A percentile compares a stretch with the other conserved stretches of the same genome.
Conservation (phyloP, 1,284 basidiomycete genomes). For the Fomitopsis pinicola region DNA sequence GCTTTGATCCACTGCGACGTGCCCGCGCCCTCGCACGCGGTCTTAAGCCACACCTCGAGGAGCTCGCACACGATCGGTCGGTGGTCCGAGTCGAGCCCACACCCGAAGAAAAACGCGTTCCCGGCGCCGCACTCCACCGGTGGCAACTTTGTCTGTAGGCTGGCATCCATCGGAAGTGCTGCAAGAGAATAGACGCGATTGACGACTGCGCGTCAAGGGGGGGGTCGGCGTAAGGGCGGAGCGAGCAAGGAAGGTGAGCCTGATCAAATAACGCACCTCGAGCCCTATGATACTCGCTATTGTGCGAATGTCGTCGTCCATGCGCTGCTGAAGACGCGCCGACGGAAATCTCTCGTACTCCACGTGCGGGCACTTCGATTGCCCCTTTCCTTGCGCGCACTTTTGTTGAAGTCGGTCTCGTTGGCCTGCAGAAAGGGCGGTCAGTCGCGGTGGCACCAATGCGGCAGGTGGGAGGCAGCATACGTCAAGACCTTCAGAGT, state of each 20-base stretch:
- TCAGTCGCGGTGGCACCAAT: constrained; percentile 3
- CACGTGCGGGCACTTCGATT: constrained; percentile 19
- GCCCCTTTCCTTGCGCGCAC: constrained; percentile 24
- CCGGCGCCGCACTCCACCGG: constrained; percentile 49
- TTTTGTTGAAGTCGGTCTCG: constrained; percentile 26
- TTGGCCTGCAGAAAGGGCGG: constrained; percentile 17
- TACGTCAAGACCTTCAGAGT: constrained; percentile 27
- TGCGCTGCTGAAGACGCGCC: constrained; percentile 39
- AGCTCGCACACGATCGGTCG: constrained; percentile 59
- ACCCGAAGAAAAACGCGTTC: constrained; percentile 54
- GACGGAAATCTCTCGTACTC: constrained; percentile 34
- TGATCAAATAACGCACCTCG: constrained; percentile 34
- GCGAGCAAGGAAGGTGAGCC: neutral
- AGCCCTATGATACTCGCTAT: constrained; percentile 47
- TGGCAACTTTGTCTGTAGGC: constrained; percentile 50
- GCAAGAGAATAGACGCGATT: constrained; percentile 54
- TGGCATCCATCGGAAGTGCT: constrained; percentile 59
- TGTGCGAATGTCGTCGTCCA: constrained; percentile 40
- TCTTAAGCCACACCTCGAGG: constrained; percentile 58
- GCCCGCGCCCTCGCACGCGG: constrained; percentile 65
- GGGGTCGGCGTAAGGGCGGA: constrained; percentile 5
- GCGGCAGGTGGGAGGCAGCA: neutral
- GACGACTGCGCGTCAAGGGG: constrained; percentile 28
- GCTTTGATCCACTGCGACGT: constrained; percentile 69
- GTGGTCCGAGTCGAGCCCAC: constrained; percentile 49